Conservation (phyloP, 345 rosid species). For the Corymbia maculata region DNA sequence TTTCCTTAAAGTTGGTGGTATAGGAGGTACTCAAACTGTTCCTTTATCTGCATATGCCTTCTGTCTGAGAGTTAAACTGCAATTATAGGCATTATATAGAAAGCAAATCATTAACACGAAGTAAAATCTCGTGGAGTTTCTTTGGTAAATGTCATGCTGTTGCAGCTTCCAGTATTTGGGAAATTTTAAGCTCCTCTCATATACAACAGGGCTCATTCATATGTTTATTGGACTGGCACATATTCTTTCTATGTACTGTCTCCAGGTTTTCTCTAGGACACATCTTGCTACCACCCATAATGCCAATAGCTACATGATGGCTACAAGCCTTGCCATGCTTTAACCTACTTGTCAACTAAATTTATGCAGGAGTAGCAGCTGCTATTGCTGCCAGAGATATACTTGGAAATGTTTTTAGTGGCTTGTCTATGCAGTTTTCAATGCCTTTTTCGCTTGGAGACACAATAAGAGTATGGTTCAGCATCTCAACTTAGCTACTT, state of each 20-base stretch:
- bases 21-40: conserved; percentile 51
- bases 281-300: background rate
- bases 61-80: background rate
- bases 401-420: conserved; percentile 92
- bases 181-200: background rate
- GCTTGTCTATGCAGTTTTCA: conserved; percentile 77
- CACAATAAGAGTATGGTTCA: conserved; percentile 63
- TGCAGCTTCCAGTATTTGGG: background rate
- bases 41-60: background rate
- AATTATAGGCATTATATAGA: background rate
- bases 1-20: conserved; percentile 84
- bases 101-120: background rate
- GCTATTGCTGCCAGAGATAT: conserved; percentile 87
- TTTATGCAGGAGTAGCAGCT: conserved; percentile 76
- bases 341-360: background rate
- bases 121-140: background rate
- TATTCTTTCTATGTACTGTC: background rate
- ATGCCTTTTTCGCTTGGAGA: conserved; percentile 91
- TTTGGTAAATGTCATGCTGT: background rate
- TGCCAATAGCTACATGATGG: background rate
- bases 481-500: background rate
- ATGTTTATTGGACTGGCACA: background rate
- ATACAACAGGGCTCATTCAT: background rate
- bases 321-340: background rate
- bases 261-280: background rate